Percentiles rank a stretch among this genome's conserved stretches.
phyloP scores from a whole-genome alignment of 2,329 filamentous ascomycete genomes.

The Fusarium veterinarium region DNA sequence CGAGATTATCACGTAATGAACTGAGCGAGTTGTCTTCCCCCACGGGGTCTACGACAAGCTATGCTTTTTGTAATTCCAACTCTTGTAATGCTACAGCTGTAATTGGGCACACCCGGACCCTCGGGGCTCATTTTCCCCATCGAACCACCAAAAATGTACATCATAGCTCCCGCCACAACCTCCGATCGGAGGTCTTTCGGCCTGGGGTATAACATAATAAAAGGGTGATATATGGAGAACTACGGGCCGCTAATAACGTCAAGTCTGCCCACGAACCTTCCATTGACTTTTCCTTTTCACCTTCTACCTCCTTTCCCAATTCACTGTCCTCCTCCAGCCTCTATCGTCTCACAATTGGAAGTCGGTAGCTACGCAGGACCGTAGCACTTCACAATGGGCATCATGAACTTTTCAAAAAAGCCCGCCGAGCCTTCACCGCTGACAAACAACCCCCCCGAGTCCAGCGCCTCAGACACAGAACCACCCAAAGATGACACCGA shows the following conservation, averaged over 20 bases:
- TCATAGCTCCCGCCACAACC: conserved; percentile 32
- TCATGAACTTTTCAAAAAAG: conserved; percentile 33
- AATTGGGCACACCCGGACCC: conserved; percentile 21
- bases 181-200: conserved; percentile 33
- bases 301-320: not conserved
- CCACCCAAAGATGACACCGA: conserved; percentile 23
- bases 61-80: not conserved
- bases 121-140: conserved; percentile 1
- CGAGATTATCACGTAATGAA: conserved; percentile 31
- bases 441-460: conserved; percentile 5
- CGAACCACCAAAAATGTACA: conserved; percentile 15
- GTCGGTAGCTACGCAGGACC: not conserved
- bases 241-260: conserved; percentile 29
- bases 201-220: conserved; percentile 30
- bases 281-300: not conserved
- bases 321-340: not conserved
- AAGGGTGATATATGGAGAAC: conserved; percentile 36
- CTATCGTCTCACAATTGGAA: too few relatives aligned
- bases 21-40: conserved; percentile 10
- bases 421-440: not conserved
- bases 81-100: conserved; percentile 6
- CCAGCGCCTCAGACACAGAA: conserved; percentile 28
- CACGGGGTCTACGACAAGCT: conserved; percentile 21
- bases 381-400: conserved; percentile 9
- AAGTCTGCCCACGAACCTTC: conserved; percentile 5